A percentile compares a stretch with the other conserved stretches of the same genome.
Evolutionary conservation across 257 asterid genomes (phyloP).

Genomic region (Plectranthus barbatus): DNA sequence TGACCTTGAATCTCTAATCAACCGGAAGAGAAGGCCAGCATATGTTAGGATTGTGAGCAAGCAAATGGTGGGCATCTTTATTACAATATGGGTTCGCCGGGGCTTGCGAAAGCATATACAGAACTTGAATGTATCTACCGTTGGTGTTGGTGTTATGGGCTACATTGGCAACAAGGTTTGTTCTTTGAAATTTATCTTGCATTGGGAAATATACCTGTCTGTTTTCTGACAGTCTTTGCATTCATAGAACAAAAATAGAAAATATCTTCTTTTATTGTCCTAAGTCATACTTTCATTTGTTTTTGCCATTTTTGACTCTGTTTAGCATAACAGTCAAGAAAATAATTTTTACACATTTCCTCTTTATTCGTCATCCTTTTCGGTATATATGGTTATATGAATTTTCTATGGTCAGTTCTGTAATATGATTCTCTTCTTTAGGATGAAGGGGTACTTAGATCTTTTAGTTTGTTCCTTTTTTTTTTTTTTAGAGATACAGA

Average conservation of each 20-base stretch:
- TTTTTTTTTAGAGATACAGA: neutral
- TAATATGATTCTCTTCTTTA: neutral
- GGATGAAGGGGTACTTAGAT: neutral
- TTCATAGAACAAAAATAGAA: neutral
- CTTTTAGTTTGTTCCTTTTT: neutral
- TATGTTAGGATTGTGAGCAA: slow-evolving; percentile 90
- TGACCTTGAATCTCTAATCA: slow-evolving; percentile 68
- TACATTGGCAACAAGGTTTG: slow-evolving; percentile 94
- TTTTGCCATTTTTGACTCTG: neutral
- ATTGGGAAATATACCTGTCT: neutral
- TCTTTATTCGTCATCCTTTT: neutral
- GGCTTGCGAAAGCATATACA: slow-evolving; percentile 78
- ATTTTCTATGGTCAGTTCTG: neutral
- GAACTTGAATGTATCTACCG: slow-evolving; percentile 67
- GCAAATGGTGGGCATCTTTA: slow-evolving; percentile 90
- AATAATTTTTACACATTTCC: neutral
- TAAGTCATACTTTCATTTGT: neutral
- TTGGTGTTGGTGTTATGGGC: slow-evolving; percentile 98
- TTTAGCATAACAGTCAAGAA: neutral
- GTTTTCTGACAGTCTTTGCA: neutral
- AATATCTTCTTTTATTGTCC: neutral
- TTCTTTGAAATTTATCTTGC: slow-evolving; percentile 16
- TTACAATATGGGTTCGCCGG: slow-evolving; percentile 86
- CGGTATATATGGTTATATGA: neutral
- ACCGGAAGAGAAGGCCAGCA: slow-evolving; percentile 59